Base-by-base conservation (phyloP, 768 basidiomycete genomes). In the Hysterangium stoloniferum region DNA sequence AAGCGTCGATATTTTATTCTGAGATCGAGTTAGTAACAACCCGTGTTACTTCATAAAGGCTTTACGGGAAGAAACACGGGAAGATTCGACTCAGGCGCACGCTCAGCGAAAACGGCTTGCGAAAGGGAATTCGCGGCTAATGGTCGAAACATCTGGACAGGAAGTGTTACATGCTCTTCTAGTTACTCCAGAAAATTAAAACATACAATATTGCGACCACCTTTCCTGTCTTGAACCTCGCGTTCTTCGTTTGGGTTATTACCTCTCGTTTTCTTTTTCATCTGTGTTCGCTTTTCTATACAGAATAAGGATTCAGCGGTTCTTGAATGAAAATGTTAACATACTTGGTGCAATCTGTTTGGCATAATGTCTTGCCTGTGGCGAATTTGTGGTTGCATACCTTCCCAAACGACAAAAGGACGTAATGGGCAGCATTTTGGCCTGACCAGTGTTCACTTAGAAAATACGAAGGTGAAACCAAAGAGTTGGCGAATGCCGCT, bases 61-160 rank as follows among this genome's bases (percentile, higher is more conserved):
- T 71, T 57, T 45, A 76, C 76, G 1, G 74, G 70, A 41, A 65
- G 62, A 54, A 79, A 75, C 6, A 57, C 41, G 6, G 76, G 74
- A 6, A 76, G 55, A 2, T 64, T 54, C 9, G 76, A 62, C 27
- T 66, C 63, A 1, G 61, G 59, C 7, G 66, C 61, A 24, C 58
- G 49, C 1, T 72, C 65, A 12, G 62, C 63, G 46, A 78, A 75
- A 12, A 77, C 42, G 0, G 66, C 63, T 17, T 76, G 63, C 20
- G 63, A 66, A 17, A 79, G 54, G 45, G 68, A 66, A 1, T 55
- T 57, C 9, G 57, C 58, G 0, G 74, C 60, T 62, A 79, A 59
- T 4, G 74, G 64, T 38, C 66, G 58, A 56, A 76, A 78, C 15
- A 68, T 63, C 77, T 79, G 58, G 58, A 32, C 19, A 11, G 44